These are phyloP conservation scores for Obelidium mucronatum DNA, from an alignment of 192 early-diverging fungal species.

Conservation along the genomic window DNA sequence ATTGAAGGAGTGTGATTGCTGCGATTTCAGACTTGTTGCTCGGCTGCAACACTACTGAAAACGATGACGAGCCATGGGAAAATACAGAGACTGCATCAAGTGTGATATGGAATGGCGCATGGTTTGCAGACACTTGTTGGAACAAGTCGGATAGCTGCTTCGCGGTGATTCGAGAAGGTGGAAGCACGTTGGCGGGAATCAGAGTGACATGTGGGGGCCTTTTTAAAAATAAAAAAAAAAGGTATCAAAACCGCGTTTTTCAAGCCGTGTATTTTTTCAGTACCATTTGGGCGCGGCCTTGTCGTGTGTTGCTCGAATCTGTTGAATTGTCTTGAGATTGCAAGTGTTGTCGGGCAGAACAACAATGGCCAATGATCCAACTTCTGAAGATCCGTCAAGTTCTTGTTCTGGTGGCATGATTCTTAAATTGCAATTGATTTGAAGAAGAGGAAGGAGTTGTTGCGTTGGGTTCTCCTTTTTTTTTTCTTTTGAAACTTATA, in stretches of 20 bases:
- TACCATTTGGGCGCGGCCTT: background rate
- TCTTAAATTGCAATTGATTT: too few relatives aligned
- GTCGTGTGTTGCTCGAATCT: background rate
- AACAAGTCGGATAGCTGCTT: background rate
- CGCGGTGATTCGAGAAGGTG: background rate
- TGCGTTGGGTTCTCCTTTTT: too few relatives aligned
- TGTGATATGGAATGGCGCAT: conserved; percentile 2
- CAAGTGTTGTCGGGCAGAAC: background rate
- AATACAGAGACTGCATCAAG: conserved; percentile 24
- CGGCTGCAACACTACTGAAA: conserved; percentile 23
- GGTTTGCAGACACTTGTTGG: background rate
- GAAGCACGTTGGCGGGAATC: conserved; percentile 4
- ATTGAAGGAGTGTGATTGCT: conserved; percentile 1
- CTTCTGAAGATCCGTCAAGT: too few relatives aligned
- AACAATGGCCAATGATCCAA: conserved; percentile 4
- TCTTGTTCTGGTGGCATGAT: too few relatives aligned
- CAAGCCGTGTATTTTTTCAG: background rate
- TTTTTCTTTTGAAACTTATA: too few relatives aligned
- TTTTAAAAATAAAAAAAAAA: background rate
- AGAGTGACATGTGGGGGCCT: conserved; percentile 34
- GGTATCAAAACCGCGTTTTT: background rate
- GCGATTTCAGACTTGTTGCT: background rate
- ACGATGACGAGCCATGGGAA: background rate
- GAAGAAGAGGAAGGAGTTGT: too few relatives aligned
- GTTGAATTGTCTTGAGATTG: background rate